These are phyloP conservation scores for Scheffersomyces lignicola DNA, from an alignment of 1,139 yeast species.

Conservation along the genomic window DNA sequence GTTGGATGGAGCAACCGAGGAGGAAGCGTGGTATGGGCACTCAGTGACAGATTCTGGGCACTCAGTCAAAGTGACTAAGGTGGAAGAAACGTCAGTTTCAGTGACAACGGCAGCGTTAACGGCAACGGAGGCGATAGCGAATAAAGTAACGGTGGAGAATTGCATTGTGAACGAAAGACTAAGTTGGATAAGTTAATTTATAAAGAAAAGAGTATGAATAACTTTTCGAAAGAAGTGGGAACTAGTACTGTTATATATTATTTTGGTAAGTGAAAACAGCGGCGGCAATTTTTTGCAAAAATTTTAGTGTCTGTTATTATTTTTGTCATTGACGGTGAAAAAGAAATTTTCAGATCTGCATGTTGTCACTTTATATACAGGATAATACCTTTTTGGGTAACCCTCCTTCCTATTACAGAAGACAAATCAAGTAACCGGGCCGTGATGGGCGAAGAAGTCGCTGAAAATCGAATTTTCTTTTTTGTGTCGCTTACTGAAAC, in stretches of 20 bases:
- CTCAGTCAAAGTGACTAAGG: conserved; percentile 40
- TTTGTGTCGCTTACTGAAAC: too few relatives aligned
- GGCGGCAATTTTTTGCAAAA: too few relatives aligned
- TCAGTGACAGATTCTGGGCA: conserved; percentile 40
- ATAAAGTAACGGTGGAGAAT: conserved; percentile 48
- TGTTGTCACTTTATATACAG: too few relatives aligned
- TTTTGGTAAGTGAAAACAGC: too few relatives aligned
- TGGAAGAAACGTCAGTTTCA: conserved; percentile 20
- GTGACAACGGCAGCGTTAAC: conserved; percentile 33
- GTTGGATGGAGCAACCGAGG: conserved; percentile 20
- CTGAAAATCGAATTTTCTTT: too few relatives aligned
- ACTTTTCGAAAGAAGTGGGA: not conserved
- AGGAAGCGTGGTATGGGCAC: conserved; percentile 36
- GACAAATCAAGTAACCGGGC: too few relatives aligned
- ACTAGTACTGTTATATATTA: not conserved
- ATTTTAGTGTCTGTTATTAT: not conserved
- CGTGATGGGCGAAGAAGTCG: too few relatives aligned
- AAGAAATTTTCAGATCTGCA: too few relatives aligned
- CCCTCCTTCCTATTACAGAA: too few relatives aligned
- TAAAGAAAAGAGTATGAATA: not conserved
- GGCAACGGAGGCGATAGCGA: conserved; percentile 39
- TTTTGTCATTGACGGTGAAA: not conserved
- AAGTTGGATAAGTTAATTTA: conserved; percentile 19
- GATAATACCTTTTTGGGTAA: too few relatives aligned
- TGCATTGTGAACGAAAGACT: conserved; percentile 41